Conservation (phyloP, 495 filamentous ascomycete species). For the Glarea lozoyensis region DNA sequence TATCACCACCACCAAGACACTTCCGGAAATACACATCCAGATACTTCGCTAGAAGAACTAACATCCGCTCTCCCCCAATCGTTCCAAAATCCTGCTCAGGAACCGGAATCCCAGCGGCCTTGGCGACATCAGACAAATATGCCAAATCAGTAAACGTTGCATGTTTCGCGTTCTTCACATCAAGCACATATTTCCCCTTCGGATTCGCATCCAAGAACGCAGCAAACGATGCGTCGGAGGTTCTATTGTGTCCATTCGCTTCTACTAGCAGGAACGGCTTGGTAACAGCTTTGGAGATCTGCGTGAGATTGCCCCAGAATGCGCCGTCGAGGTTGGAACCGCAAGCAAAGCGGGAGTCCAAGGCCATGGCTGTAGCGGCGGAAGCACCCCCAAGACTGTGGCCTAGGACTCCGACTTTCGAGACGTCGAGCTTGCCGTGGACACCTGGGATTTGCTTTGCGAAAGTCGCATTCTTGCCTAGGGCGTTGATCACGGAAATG, state of each 20-base stretch:
- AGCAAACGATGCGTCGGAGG: background rate
- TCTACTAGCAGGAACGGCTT: background rate
- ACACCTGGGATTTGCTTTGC: constrained; percentile 12
- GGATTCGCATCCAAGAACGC: background rate
- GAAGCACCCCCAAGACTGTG: constrained; percentile 46
- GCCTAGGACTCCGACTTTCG: constrained; percentile 31
- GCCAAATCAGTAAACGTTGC: constrained; percentile 21
- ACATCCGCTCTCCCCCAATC: too few species aligned
- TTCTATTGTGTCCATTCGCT: background rate
- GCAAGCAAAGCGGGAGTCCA: constrained; percentile 30
- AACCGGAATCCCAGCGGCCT: background rate
- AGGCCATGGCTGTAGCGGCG: constrained; percentile 27
- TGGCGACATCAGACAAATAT: background rate
- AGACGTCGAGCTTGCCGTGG: constrained; percentile 9
- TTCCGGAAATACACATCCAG: too few species aligned
- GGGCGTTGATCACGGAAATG: constrained; percentile 24
- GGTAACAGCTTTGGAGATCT: background rate
- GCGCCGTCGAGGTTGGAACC: constrained; percentile 39
- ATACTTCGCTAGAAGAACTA: too few species aligned
- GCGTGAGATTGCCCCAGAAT: constrained; percentile 19
- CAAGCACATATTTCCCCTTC: constrained; percentile 17
- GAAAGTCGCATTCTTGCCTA: constrained; percentile 16
- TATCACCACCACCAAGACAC: too few species aligned
- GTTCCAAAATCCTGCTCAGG: too few species aligned
- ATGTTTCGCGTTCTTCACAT: constrained; percentile 6